Evolutionary conservation across 2,329 filamentous ascomycete species (phyloP), one percentile per base, ranked within the genome.

Genomic region (Trichoderma atroviride): DNA sequence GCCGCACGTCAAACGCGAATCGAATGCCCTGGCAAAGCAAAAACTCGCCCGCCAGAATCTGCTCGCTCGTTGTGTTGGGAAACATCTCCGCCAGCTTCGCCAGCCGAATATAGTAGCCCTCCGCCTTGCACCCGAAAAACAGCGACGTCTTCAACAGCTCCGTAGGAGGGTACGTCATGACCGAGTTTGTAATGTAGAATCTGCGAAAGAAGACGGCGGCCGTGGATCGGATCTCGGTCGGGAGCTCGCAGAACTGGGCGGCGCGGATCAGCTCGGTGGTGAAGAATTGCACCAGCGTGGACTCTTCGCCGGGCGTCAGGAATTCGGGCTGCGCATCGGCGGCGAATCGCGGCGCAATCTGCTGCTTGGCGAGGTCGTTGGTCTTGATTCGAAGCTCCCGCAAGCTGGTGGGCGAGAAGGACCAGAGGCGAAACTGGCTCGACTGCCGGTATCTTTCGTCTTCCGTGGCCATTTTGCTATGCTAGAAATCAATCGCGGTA

Each of bases 131-230:
- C 11, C 94, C 94, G 72, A 99, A 92, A 83, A 96, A 98, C 67
- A 99, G 87, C 43, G 92, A 93, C 35, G 94, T 96, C 77, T 94
- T 93, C 78, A 97, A 89, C 73, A 98, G 92, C 72, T 93, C 90
- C 71, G 92, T 92, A 0, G 94, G 95, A 71, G 95, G 92, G 78
- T 99, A 98, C 35, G 94, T 97, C 92, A 98, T 97, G 76, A 94
- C 89, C 52, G 92, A 96, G 81, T 98, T 97, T 76, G 92, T 95
- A 47, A 97, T 87, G 83, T 98, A 99, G 85, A 99, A 98, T 69
- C 96, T 92, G 68, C 93, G 92, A 70, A 99, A 87, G 78, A 96
- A 97, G 76, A 96, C 89, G 71, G 95, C 92, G 4, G 93, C 93
- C 7, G 94, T 97, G 4, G 80, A 76, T 74, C 85, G 83, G 70